Evolutionary conservation across 2,329 filamentous ascomycete species (phyloP).

Genomic region (Madurella mycetomatis): DNA sequence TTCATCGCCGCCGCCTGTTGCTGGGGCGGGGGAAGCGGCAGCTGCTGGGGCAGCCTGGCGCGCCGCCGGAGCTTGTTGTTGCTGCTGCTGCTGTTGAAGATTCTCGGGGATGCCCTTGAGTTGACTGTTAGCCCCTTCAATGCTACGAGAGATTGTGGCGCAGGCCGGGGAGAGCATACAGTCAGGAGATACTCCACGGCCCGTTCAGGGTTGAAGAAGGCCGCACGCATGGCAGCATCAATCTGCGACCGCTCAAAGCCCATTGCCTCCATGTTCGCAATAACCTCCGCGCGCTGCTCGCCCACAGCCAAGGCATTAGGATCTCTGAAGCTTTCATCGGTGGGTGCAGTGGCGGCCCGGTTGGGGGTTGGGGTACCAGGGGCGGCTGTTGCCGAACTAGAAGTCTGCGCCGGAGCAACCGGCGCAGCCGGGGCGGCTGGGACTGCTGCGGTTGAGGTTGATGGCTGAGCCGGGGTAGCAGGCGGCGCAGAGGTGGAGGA

Average conservation of each 20-base stretch:
- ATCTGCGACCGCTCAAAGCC: constrained; percentile 87
- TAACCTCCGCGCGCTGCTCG: constrained; percentile 71
- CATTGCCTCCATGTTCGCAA: constrained; percentile 95
- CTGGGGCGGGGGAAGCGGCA: constrained; percentile 40
- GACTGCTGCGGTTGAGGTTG: constrained; percentile 30
- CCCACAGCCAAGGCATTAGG: constrained; percentile 86
- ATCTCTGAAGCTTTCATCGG: constrained; percentile 47
- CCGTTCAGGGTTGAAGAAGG: constrained; percentile 94
- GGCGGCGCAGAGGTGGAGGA: constrained; percentile 54
- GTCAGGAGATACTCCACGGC: constrained; percentile 93
- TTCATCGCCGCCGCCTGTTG: constrained; percentile 52
- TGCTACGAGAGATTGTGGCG: neutral
- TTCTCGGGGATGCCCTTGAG: constrained; percentile 83
- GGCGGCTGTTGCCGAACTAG: constrained; percentile 34
- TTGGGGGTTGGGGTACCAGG: constrained; percentile 44
- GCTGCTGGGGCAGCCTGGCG: constrained; percentile 32
- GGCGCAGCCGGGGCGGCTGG: constrained; percentile 45
- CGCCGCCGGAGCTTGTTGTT: constrained; percentile 36
- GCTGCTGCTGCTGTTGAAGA: constrained; percentile 46
- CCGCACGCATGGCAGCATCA: constrained; percentile 89
- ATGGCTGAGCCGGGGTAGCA: constrained; percentile 56
- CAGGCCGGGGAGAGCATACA: constrained; percentile 46
- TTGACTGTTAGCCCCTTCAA: constrained; percentile 9
- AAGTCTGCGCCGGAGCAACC: constrained; percentile 42
- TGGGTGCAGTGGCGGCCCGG: constrained; percentile 32